A percentile compares a stretch with the other conserved stretches of the same genome.
These are phyloP conservation scores for Coprinopsis strossmayeri DNA, from an alignment of 768 basidiomycete genomes.

Conservation along the genomic window DNA sequence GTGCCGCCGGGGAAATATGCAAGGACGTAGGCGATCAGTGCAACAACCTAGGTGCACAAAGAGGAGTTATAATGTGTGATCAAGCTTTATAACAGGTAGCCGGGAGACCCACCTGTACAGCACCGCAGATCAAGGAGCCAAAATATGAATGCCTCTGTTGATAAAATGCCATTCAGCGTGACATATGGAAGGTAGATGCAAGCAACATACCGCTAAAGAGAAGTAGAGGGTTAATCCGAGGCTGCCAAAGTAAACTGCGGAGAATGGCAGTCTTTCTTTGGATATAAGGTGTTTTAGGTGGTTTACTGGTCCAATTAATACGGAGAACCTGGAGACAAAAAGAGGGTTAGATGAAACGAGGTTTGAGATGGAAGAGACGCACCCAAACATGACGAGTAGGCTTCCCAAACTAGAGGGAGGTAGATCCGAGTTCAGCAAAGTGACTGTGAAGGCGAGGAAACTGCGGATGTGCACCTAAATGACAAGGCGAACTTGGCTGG, in stretches of 20 bases:
- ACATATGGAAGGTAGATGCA: conserved; percentile 2
- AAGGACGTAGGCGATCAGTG: conserved; percentile 82
- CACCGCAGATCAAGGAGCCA: conserved; percentile 77
- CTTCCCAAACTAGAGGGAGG: conserved; percentile 55
- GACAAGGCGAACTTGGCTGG: conserved; percentile 90
- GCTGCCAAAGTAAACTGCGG: conserved; percentile 74
- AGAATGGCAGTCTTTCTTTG: conserved; percentile 80
- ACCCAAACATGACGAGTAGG: conserved; percentile 95
- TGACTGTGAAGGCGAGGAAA: neutral
- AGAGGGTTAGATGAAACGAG: neutral
- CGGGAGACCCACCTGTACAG: conserved; percentile 57
- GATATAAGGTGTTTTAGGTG: conserved; percentile 86
- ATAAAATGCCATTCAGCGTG: too few species aligned
- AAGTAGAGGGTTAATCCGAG: conserved; percentile 88
- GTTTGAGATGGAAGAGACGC: conserved; percentile 18
- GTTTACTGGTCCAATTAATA: conserved; percentile 86
- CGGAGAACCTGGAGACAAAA: conserved; percentile 54
- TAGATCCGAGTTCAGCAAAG: neutral
- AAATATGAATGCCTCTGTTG: conserved; percentile 74
- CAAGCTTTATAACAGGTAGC: neutral
- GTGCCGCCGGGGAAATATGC: conserved; percentile 94
- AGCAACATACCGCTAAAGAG: conserved; percentile 68
- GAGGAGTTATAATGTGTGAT: too few species aligned
- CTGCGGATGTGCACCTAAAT: conserved; percentile 48
- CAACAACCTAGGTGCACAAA: too few species aligned